Evolutionary conservation across 805 yeast species (phyloP), one percentile per base, ranked within the genome.

Genomic region (Lachancea sp.): DNA sequence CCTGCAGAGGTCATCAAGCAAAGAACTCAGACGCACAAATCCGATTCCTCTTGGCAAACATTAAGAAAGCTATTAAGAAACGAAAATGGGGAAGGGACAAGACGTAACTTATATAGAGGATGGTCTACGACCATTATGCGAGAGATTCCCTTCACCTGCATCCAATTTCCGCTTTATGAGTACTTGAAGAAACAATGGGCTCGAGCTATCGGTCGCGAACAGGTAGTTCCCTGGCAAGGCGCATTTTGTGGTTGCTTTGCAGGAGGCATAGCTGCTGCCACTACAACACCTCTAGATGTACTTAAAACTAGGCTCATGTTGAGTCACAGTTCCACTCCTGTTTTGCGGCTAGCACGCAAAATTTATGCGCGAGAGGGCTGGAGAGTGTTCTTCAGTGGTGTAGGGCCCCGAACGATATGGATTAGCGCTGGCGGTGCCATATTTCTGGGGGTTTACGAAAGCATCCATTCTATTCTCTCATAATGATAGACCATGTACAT

Each of bases 361-460:
- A 71, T 89, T 36, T 61, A 71, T n/a, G 58, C 55, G 16, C 88
- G 83, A 41, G 96, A 88, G 58, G 97, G 97, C 0, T 64, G 68
- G 29, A 50, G 58, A 6, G 87, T 83, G 1, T 87, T 92, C 49
- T 74, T 77, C 57, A 74, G 74, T 36, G 99, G 99, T 11, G 72
- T 90, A 20, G 97, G 95, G 0, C 97, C 99, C 4, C 73, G 99
- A 60, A 89, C 97, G 0, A 71, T 84, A 77, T 92, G 98, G 98
- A 90, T 92, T 42, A 81, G 95, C 65, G 92, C 95, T 4, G 99
- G 99, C 16, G 99, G 99, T 21, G 96, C 97, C 13, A 88, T 94
- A 13, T 92, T 94, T 67, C 68, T 92, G 42, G 99, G 99, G 4
- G 85, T 86, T 41, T 92, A 92, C 57, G 99, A 94, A 63, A 61